Percentiles rank a stretch among this genome's conserved stretches.
Evolutionary conservation across 768 basidiomycete genomes (phyloP).

Genomic region (Amanita rimosa): DNA sequence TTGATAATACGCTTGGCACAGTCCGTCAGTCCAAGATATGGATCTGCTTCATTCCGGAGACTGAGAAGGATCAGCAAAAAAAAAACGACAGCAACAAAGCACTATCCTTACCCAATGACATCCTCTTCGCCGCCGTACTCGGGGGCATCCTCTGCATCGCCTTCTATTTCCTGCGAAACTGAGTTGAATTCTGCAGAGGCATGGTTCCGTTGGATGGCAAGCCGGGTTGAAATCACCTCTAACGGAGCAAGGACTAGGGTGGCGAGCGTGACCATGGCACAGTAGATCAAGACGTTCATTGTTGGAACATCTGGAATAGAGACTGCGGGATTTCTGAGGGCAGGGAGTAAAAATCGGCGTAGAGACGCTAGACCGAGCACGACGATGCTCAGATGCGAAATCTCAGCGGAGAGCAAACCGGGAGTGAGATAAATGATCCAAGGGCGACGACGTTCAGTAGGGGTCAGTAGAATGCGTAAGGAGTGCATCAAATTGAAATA

Average conservation of each 20-base stretch:
- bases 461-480: conserved; percentile 64
- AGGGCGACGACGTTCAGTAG: conserved; percentile 67
- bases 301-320: conserved; percentile 31
- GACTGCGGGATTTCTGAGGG: conserved; percentile 21
- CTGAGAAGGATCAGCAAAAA: conserved; percentile 22
- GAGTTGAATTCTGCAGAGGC: conserved; percentile 66
- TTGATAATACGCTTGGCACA: conserved; percentile 66
- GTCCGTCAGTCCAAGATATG: conserved; percentile 65
- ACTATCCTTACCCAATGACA: conserved; percentile 59
- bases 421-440: conserved; percentile 80
- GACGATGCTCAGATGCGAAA: conserved; percentile 32
- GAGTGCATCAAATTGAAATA: conserved; percentile 47
- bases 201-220: conserved; percentile 81
- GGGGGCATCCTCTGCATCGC: conserved; percentile 42
- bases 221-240: conserved; percentile 68
- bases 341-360: conserved; percentile 34
- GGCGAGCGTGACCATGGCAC: conserved; percentile 43
- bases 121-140: conserved; percentile 75
- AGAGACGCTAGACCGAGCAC: conserved; percentile 36
- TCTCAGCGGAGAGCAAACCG: conserved; percentile 52
- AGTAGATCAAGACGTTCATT: conserved; percentile 41
- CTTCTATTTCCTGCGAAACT: conserved; percentile 61
- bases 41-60: conserved; percentile 66
- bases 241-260: conserved; percentile 57
- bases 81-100: conserved; percentile 2